These are phyloP conservation scores for Lactarius sp. DNA, from an alignment of 768 basidiomycete genomes.

Conservation along the genomic window DNA sequence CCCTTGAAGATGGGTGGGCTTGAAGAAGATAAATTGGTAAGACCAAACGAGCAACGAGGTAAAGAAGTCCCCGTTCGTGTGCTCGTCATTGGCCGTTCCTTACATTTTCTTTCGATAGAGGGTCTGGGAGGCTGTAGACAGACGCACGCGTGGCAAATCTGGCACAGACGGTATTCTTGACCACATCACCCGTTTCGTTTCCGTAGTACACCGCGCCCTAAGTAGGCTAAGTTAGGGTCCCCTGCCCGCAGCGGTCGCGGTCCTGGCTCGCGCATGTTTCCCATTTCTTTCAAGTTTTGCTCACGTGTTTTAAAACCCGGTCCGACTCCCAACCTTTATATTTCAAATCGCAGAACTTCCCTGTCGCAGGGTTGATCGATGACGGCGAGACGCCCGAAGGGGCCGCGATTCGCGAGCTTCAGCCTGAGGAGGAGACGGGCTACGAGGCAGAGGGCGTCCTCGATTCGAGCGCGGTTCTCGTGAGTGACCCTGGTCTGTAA, in stretches of 20 bases:
- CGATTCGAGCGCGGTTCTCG: slow-evolving; percentile 57
- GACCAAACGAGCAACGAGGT: slow-evolving; percentile 78
- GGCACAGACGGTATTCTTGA: slow-evolving; percentile 67
- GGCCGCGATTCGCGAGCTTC: slow-evolving; percentile 81
- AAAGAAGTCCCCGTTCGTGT: background rate
- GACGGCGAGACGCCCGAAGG: slow-evolving; percentile 75
- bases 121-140: slow-evolving; percentile 83
- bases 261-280: slow-evolving; percentile 70
- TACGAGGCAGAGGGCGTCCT: slow-evolving; percentile 63
- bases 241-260: slow-evolving; percentile 62
- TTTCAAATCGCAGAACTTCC: slow-evolving; percentile 44
- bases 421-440: slow-evolving; percentile 95
- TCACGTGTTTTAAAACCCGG: background rate
- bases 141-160: slow-evolving; percentile 64
- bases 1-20: slow-evolving; percentile 68
- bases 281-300: slow-evolving; percentile 39
- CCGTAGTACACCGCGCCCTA: background rate
- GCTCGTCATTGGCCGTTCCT: background rate
- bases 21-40: slow-evolving; percentile 75
- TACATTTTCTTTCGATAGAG: slow-evolving; percentile 41
- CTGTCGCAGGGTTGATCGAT: slow-evolving; percentile 81
- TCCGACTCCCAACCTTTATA: background rate
- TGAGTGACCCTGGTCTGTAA: slow-evolving; percentile 66
- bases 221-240: slow-evolving; percentile 1
- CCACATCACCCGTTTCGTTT: background rate